Evolutionary conservation across 2,329 filamentous ascomycete genomes (phyloP).

Genomic region (Nemania sp.): DNA sequence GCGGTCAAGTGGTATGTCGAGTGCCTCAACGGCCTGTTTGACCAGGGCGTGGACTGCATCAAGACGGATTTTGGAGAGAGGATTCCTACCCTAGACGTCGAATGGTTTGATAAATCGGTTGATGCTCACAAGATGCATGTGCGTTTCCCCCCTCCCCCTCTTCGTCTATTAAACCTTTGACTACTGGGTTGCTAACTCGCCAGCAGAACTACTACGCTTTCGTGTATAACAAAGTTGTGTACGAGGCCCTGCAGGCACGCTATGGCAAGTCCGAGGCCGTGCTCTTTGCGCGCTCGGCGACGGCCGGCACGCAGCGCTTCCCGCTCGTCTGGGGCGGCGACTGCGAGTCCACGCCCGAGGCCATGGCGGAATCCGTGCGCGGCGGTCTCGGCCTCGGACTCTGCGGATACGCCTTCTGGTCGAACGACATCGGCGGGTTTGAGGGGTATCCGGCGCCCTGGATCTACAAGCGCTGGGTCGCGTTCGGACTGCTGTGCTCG

Average conservation of each 20-base stretch:
- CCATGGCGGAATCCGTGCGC: slow-evolving; percentile 72
- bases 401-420: slow-evolving; percentile 70
- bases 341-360: slow-evolving; percentile 74
- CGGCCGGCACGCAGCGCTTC: slow-evolving; percentile 70
- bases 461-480: slow-evolving; percentile 79
- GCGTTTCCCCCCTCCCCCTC: slow-evolving; percentile 9
- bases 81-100: slow-evolving; percentile 67
- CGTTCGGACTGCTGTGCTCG: slow-evolving; percentile 72
- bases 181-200: not conserved
- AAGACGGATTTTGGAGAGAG: slow-evolving; percentile 80
- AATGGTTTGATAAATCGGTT: slow-evolving; percentile 63
- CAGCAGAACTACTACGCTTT: slow-evolving; percentile 72
- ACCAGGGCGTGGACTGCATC: slow-evolving; percentile 71
- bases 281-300: slow-evolving; percentile 68
- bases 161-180: not conserved
- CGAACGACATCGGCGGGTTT: slow-evolving; percentile 72
- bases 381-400: slow-evolving; percentile 68
- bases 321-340: slow-evolving; percentile 76
- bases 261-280: slow-evolving; percentile 60
- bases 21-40: slow-evolving; percentile 67
- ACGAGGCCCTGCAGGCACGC: slow-evolving; percentile 64
- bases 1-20: slow-evolving; percentile 67
- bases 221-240: slow-evolving; percentile 72
- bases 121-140: slow-evolving; percentile 70
- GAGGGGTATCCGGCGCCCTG: slow-evolving; percentile 69